These are phyloP conservation scores for Camellia lanceoleosa DNA, from an alignment of 148 eudicot species.

Conservation along the genomic window DNA sequence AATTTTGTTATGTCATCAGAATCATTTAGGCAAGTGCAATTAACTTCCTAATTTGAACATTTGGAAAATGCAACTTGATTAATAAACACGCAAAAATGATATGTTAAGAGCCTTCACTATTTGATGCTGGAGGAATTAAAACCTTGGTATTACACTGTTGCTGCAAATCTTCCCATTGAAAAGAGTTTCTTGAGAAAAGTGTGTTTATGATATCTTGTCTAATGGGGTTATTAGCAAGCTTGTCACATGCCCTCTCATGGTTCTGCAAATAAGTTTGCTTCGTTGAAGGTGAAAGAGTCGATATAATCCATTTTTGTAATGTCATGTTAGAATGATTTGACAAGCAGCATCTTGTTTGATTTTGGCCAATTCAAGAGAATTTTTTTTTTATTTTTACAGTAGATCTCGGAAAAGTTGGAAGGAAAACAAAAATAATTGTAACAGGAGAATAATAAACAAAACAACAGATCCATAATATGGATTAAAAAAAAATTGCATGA, in stretches of 20 bases:
- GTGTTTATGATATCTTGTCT: neutral
- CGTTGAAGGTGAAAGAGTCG: neutral
- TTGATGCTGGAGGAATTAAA: neutral
- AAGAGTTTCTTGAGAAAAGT: neutral
- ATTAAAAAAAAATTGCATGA: neutral
- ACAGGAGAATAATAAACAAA: neutral
- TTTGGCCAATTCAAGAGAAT: neutral
- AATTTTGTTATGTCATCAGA: constrained; percentile 93
- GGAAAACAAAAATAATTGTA: neutral
- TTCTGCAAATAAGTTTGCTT: neutral
- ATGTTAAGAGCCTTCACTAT: neutral
- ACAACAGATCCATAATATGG: neutral
- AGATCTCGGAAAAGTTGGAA: neutral
- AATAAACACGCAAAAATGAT: neutral
- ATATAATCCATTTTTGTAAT: neutral
- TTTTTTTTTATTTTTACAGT: neutral
- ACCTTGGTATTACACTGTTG: too few species aligned
- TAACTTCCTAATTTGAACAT: constrained; percentile 6
- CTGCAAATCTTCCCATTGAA: too few species aligned
- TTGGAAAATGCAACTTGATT: neutral
- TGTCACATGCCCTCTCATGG: neutral
- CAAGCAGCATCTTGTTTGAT: neutral
- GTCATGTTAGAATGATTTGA: neutral
- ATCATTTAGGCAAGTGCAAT: constrained; percentile 71
- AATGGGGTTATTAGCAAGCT: neutral